Evolutionary conservation across 768 basidiomycete species (phyloP).

Genomic region (Leucogyrophana mollusca): DNA sequence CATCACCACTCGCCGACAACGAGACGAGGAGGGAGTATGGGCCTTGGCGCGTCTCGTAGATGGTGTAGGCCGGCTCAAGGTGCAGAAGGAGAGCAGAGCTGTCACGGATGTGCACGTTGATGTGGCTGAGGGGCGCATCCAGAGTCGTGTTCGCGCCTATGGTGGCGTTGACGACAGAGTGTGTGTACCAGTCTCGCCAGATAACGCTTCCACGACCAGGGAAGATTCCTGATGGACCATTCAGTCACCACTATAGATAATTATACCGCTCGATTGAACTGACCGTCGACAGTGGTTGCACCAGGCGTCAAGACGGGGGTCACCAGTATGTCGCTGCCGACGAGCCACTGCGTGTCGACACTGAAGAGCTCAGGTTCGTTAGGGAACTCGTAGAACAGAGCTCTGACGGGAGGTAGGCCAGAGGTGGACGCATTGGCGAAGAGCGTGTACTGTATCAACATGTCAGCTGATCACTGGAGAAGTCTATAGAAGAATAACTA

Average conservation of each 20-base stretch:
- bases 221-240: slow-evolving; percentile 48
- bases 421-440: slow-evolving; percentile 64
- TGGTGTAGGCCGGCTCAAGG: slow-evolving; percentile 62
- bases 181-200: slow-evolving; percentile 78
- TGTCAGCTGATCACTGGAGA: slow-evolving; percentile 1
- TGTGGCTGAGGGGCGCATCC: slow-evolving; percentile 68
- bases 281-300: slow-evolving; percentile 65
- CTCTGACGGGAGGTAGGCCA: slow-evolving; percentile 71
- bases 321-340: slow-evolving; percentile 70
- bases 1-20: slow-evolving; percentile 43
- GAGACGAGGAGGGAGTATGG: slow-evolving; percentile 66
- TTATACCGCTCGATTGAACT: slow-evolving; percentile 7
- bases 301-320: slow-evolving; percentile 75
- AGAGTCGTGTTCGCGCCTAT: slow-evolving; percentile 47
- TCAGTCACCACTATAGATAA: neutral
- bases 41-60: slow-evolving; percentile 59
- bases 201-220: slow-evolving; percentile 56
- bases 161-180: slow-evolving; percentile 47
- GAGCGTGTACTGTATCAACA: slow-evolving; percentile 55
- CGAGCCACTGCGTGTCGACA: slow-evolving; percentile 67
- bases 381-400: slow-evolving; percentile 79
- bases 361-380: slow-evolving; percentile 62
- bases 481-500: slow-evolving; percentile 18
- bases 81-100: slow-evolving; percentile 66
- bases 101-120: slow-evolving; percentile 75